A percentile compares a stretch with the other conserved stretches of the same genome.
phyloP scores from a whole-genome alignment of 495 filamentous ascomycete species.

The Clohesyomyces aquaticus region DNA sequence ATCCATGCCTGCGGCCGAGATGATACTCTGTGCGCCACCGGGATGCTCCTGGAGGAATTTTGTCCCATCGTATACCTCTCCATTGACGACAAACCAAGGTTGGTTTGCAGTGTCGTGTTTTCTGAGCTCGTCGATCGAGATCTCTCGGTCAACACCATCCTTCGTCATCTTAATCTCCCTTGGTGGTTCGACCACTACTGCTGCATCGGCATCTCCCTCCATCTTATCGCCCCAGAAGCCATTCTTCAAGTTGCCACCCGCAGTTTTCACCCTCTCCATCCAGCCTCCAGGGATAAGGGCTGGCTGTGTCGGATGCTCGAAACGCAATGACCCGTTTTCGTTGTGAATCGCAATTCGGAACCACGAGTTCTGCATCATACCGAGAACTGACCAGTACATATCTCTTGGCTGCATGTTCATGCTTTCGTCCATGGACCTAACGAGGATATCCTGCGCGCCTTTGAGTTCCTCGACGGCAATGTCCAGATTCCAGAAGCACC shows the following conservation, averaged over 20 bases:
- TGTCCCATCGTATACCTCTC: constrained; percentile 91
- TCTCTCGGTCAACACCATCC: constrained; percentile 61
- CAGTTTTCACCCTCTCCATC: constrained; percentile 95
- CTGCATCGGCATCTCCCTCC: constrained; percentile 58
- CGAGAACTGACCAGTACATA: constrained; percentile 96
- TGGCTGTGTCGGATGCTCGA: constrained; percentile 91
- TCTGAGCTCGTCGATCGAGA: constrained; percentile 74
- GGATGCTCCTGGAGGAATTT: constrained; percentile 83
- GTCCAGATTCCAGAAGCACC: constrained; percentile 91
- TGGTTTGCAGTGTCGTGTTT: constrained; percentile 66
- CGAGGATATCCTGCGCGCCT: constrained; percentile 71
- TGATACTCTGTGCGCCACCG: constrained; percentile 86
- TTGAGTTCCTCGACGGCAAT: constrained; percentile 66
- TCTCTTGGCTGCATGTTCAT: constrained; percentile 87
- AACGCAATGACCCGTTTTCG: constrained; percentile 68
- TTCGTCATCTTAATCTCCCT: constrained; percentile 82
- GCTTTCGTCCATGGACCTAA: constrained; percentile 90
- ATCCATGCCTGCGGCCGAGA: constrained; percentile 80
- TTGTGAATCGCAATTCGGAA: constrained; percentile 79
- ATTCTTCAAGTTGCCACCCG: constrained; percentile 78
- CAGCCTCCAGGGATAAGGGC: constrained; percentile 79
- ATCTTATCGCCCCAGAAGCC: constrained; percentile 84
- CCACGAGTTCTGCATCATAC: constrained; percentile 99
- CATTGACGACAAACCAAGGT: constrained; percentile 92
- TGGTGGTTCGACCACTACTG: constrained; percentile 49